These are phyloP conservation scores for Monosporozyma aerobia DNA, from an alignment of 805 yeast species.

Conservation along the genomic window DNA sequence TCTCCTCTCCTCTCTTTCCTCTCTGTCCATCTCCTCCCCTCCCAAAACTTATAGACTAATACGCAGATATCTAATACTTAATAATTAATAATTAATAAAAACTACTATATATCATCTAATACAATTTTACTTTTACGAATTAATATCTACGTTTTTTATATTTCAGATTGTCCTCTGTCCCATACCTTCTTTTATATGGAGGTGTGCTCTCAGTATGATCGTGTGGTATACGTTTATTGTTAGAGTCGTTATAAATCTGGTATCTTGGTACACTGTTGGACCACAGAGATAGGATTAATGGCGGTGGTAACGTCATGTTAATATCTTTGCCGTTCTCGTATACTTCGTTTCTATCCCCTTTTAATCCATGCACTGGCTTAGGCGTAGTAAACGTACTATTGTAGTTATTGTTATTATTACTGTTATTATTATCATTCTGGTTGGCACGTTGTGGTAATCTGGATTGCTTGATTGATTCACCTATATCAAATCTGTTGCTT, in stretches of 20 bases:
- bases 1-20: too few relatives aligned
- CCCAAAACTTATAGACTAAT: not conserved
- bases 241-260: conserved; percentile 7
- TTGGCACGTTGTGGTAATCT: conserved; percentile 26
- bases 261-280: conserved; percentile 8
- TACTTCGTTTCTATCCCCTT: conserved; percentile 2
- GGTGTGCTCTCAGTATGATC: not conserved
- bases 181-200: not conserved
- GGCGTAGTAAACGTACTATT: not conserved
- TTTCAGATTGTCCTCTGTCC: not conserved
- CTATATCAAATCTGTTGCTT: conserved; percentile 21
- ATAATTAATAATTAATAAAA: not conserved
- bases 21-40: not conserved
- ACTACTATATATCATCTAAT: not conserved
- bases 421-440: not conserved
- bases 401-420: not conserved
- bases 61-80: not conserved
- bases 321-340: not conserved
- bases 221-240: not conserved
- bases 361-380: not conserved
- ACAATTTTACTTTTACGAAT: not conserved
- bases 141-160: not conserved
- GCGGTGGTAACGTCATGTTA: conserved; percentile 9
- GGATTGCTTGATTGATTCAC: conserved; percentile 16
- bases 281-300: conserved; percentile 13